Percentiles rank a stretch among this genome's conserved stretches.
phyloP scores from a whole-genome alignment of 73 alveolate species.

The Paramecium caudatum region DNA sequence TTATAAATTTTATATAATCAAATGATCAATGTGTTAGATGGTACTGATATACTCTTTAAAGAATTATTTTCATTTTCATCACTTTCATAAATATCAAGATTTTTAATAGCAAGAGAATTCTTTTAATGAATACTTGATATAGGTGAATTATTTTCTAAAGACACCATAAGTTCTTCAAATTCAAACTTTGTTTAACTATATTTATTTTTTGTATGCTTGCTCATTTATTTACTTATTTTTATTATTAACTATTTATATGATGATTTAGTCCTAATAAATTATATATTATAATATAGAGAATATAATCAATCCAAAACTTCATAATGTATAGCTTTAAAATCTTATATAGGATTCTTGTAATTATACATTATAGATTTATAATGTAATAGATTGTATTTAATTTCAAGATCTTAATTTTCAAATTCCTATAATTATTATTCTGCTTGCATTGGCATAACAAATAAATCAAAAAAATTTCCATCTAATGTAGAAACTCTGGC shows the following conservation, averaged over 20 bases:
- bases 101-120: background rate
- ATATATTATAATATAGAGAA: background rate
- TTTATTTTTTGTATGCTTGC: background rate
- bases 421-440: conserved; percentile 34
- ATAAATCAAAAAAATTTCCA: background rate
- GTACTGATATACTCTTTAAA: too few relatives aligned
- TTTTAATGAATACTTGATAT: background rate
- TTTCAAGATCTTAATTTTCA: conserved; percentile 43
- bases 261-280: background rate
- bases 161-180: background rate
- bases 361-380: conserved; percentile 12
- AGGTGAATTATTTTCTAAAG: background rate
- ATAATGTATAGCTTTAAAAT: background rate
- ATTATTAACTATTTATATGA: background rate
- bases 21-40: too few relatives aligned
- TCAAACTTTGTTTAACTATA: background rate
- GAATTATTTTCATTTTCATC: background rate
- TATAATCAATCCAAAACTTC: background rate
- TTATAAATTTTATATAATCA: too few relatives aligned
- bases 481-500: conserved; percentile 58
- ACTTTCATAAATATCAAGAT: background rate
- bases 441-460: background rate
- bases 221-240: background rate
- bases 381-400: background rate
- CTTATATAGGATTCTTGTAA: conserved; percentile 15